A percentile compares a stretch with the other conserved stretches of the same genome.
These are phyloP conservation scores for Sporothrix luriei DNA, from an alignment of 2,329 filamentous ascomycete genomes.

Conservation along the genomic window DNA sequence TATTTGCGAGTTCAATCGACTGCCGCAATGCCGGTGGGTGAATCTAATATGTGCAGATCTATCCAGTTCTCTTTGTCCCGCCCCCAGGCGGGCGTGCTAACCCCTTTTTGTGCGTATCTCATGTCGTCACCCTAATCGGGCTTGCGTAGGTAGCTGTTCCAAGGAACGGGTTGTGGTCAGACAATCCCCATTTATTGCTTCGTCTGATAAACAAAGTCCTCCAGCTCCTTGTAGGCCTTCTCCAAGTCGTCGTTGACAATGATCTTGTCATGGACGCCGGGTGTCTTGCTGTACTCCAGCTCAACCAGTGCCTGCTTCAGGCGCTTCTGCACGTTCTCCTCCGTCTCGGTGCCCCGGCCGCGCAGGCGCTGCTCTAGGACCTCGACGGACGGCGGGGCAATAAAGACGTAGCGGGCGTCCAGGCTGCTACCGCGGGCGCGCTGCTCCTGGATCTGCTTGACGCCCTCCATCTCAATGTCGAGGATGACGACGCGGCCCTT, in stretches of 20 bases:
- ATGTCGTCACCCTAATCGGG: too few relatives aligned
- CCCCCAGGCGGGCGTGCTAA: neutral
- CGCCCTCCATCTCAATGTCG: slow-evolving; percentile 98
- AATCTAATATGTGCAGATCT: neutral
- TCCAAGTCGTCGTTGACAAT: slow-evolving; percentile 50
- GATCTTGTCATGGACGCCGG: slow-evolving; percentile 57
- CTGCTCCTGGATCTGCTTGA: slow-evolving; percentile 73
- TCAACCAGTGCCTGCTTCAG: slow-evolving; percentile 72
- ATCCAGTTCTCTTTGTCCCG: neutral
- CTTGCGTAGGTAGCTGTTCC: neutral
- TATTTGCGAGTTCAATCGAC: neutral
- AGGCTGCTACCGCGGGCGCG: slow-evolving; percentile 58
- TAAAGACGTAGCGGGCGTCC: slow-evolving; percentile 78
- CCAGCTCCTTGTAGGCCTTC: slow-evolving; percentile 56
- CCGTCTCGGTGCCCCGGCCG: slow-evolving; percentile 75
- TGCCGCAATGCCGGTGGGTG: neutral
- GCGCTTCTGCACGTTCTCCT: slow-evolving; percentile 69
- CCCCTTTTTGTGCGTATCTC: neutral
- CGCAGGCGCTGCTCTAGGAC: slow-evolving; percentile 73
- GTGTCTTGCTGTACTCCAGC: slow-evolving; percentile 69
- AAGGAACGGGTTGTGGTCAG: neutral
- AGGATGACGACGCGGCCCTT: slow-evolving; percentile 77
- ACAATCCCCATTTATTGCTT: neutral
- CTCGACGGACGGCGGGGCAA: slow-evolving; percentile 75
- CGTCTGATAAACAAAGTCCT: slow-evolving; percentile 51